Evolutionary conservation across 371 early-diverging fungal species (phyloP).

Genomic region (Circinella umbellata): DNA sequence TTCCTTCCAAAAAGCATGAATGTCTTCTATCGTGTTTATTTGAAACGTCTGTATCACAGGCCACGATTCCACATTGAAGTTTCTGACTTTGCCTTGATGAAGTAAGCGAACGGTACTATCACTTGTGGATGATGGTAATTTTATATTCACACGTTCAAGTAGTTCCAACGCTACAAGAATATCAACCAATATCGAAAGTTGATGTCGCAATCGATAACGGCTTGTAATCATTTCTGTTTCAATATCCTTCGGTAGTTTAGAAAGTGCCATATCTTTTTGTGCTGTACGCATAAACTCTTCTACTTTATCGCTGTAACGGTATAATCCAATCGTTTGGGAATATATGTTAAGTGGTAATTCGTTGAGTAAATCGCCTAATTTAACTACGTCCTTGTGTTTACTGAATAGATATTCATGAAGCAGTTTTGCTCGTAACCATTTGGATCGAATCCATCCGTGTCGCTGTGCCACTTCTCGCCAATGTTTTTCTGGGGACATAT

Average conservation of each 20-base stretch:
- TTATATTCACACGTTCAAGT: constrained; percentile 4
- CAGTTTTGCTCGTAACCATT: constrained; percentile 28
- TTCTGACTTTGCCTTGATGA: constrained; percentile 11
- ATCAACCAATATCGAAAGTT: constrained; percentile 8
- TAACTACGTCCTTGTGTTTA: not conserved
- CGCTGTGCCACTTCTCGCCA: constrained; percentile 25
- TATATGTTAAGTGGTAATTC: constrained; percentile 22
- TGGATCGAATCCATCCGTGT: constrained; percentile 28
- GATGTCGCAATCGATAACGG: constrained; percentile 11
- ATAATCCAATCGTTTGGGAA: constrained; percentile 21
- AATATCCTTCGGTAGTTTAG: constrained; percentile 11
- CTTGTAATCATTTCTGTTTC: constrained; percentile 5
- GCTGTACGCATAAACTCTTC: constrained; percentile 19
- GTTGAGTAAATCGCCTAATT: constrained; percentile 8
- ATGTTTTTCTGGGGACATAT: constrained; percentile 10
- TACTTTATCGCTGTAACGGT: constrained; percentile 1
- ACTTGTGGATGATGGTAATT: not conserved
- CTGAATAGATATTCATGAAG: constrained; percentile 22
- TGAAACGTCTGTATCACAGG: constrained; percentile 17
- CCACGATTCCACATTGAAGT: constrained; percentile 13
- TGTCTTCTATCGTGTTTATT: constrained; percentile 12
- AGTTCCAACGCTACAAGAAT: constrained; percentile 22
- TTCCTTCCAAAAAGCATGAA: constrained; percentile 25
- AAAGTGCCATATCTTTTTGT: constrained; percentile 12
- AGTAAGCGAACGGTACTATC: not conserved